These are phyloP conservation scores for Ceratocystis albifundus DNA, from an alignment of 2,329 filamentous ascomycete species.

Conservation along the genomic window DNA sequence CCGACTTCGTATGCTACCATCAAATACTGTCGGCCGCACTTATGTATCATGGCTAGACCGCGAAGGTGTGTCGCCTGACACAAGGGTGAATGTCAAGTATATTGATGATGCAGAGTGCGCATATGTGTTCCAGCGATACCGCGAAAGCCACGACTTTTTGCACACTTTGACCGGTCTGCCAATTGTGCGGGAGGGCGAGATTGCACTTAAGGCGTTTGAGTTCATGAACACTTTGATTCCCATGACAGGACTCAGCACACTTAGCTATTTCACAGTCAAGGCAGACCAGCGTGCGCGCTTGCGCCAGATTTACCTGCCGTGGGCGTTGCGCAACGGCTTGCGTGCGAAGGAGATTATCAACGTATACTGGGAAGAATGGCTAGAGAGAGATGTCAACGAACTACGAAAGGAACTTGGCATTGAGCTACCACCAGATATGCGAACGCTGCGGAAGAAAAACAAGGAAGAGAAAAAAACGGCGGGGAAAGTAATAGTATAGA, in stretches of 20 bases:
- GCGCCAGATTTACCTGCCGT: conserved; percentile 66
- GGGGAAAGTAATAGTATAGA: not conserved
- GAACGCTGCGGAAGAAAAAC: conserved; percentile 60
- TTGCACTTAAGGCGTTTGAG: conserved; percentile 96
- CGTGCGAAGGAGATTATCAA: conserved; percentile 74
- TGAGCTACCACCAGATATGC: conserved; percentile 76
- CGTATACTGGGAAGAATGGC: conserved; percentile 93
- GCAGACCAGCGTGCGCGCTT: conserved; percentile 66
- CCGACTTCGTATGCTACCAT: conserved; percentile 58
- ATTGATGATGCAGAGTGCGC: conserved; percentile 93
- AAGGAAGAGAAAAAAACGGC: conserved; percentile 48
- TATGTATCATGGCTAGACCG: conserved; percentile 89
- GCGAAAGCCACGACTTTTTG: conserved; percentile 96
- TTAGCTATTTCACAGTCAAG: conserved; percentile 79
- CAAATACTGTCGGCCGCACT: conserved; percentile 63
- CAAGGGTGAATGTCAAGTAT: conserved; percentile 68
- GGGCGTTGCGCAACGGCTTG: conserved; percentile 77
- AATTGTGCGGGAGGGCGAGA: conserved; percentile 84
- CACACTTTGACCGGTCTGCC: conserved; percentile 88
- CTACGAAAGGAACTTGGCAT: conserved; percentile 67
- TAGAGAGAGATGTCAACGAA: conserved; percentile 70
- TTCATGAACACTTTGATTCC: conserved; percentile 89
- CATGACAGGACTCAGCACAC: conserved; percentile 82
- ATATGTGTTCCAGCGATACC: conserved; percentile 96
- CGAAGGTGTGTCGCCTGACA: conserved; percentile 88